Base-by-base conservation (phyloP, 1,284 basidiomycete genomes). In the Austroboletus olivaceoglutinosus region DNA sequence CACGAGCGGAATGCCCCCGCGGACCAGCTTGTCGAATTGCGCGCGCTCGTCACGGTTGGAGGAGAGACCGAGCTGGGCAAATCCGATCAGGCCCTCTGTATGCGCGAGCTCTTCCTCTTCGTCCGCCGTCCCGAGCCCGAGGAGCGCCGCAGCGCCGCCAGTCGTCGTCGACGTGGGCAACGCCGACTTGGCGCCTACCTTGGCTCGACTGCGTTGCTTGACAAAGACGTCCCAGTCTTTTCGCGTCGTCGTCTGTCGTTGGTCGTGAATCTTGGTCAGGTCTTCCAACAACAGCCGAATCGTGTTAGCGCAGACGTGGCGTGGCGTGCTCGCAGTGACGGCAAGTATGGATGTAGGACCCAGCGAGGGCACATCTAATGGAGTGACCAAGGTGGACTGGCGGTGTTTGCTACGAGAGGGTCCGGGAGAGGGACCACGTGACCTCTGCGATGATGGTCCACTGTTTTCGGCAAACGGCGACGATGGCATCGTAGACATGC, bases 191-290 rank as follows among this genome's bases (percentile, higher is more conserved):
- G 55, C 41, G 8, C 27, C 63, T 57, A 46, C 69, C 63, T 75
- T 74, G 25, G 70, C 73, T 59, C 81, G 77, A 59, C 71, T 77
- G 47, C 86, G 71, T 70, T 82, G 82, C 55, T 80, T 83, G 16
- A 98, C 81, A 68, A 97, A 98, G 0, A 74, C 76, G 58, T 97
- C 93, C 96, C 97, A 99, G 49, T 89, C 87, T 51, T 83, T 82
- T 53, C 86, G 78, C 56, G 86, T 86, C 11, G 78, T 71, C 7
- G 76, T 72, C 64, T 99, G 94, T 47, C 86, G 83, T 55, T 82
- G 71, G 61, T 98, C 93, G 63, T 98, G 94, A 43, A 94, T 88
- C 51, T 83, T 82, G 2, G 84, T 93, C 34, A 98, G 77, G 66
- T 91, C 83, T n/a, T 82, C 78, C 2, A 99, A 76, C 19, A 98